These are phyloP conservation scores for Leccinum variicolor DNA, from an alignment of 768 basidiomycete genomes.

Conservation along the genomic window DNA sequence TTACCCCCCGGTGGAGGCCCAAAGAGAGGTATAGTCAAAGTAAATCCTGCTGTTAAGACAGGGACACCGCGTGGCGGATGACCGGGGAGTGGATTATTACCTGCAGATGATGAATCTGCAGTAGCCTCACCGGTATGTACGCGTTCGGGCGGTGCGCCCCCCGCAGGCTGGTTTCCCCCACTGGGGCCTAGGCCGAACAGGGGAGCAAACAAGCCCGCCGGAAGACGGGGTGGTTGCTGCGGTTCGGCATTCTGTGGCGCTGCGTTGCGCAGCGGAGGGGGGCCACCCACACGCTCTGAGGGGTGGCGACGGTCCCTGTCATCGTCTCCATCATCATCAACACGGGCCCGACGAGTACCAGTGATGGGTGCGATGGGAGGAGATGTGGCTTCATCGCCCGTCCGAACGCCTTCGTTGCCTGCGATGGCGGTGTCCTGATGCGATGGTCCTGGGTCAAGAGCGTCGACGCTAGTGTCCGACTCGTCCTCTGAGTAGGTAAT, in stretches of 20 bases:
- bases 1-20: slow-evolving; percentile 17
- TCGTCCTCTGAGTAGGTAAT: slow-evolving; percentile 38
- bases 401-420: slow-evolving; percentile 28
- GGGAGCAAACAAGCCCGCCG: slow-evolving; percentile 22
- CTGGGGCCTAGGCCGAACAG: slow-evolving; percentile 22
- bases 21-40: slow-evolving; percentile 35
- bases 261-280: slow-evolving; percentile 17
- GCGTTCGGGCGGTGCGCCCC: slow-evolving; percentile 22
- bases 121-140: slow-evolving; percentile 27
- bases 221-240: slow-evolving; percentile 18
- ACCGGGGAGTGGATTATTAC: slow-evolving; percentile 24
- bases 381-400: slow-evolving; percentile 30
- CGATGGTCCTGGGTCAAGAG: slow-evolving; percentile 30
- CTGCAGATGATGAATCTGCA: slow-evolving; percentile 15
- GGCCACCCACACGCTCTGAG: slow-evolving; percentile 48
- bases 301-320: slow-evolving; percentile 64
- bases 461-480: slow-evolving; percentile 29
- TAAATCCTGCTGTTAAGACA: slow-evolving; percentile 29
- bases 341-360: slow-evolving; percentile 48
- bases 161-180: slow-evolving; percentile 9
- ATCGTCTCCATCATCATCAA: slow-evolving; percentile 60
- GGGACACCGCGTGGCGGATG: slow-evolving; percentile 20
- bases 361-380: slow-evolving; percentile 31
- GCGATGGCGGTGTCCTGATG: slow-evolving; percentile 18
- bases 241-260: slow-evolving; percentile 23